phyloP scores from a whole-genome alignment of 2,329 filamentous ascomycete genomes.

The Tolypocladium ophioglossoides region DNA sequence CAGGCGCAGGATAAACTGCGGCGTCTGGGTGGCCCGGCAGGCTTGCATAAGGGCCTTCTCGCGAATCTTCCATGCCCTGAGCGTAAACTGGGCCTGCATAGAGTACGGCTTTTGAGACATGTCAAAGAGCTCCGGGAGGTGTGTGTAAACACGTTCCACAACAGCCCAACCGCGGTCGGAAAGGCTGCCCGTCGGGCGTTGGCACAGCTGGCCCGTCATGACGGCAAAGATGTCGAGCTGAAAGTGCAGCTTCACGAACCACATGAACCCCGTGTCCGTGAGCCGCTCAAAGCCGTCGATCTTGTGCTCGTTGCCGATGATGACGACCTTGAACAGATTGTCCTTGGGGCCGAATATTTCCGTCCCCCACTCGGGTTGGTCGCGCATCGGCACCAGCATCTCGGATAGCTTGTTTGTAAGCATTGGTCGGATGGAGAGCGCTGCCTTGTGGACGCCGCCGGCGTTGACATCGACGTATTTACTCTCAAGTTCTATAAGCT shows the following conservation, averaged over 20 bases:
- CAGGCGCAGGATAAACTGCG: slow-evolving; percentile 35
- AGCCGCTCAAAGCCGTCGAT: slow-evolving; percentile 31
- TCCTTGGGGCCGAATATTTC: slow-evolving; percentile 40
- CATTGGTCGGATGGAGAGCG: slow-evolving; percentile 34
- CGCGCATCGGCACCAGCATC: slow-evolving; percentile 34
- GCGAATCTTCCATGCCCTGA: slow-evolving; percentile 43
- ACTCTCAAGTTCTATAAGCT: slow-evolving; percentile 33
- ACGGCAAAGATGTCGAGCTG: slow-evolving; percentile 46
- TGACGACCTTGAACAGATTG: slow-evolving; percentile 43
- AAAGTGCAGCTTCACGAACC: slow-evolving; percentile 45
- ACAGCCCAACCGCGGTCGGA: slow-evolving; percentile 43
- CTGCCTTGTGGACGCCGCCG: slow-evolving; percentile 41
- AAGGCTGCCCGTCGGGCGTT: slow-evolving; percentile 35
- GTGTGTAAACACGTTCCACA: slow-evolving; percentile 34
- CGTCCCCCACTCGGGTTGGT: slow-evolving; percentile 36
- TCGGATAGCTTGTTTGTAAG: slow-evolving; percentile 38
- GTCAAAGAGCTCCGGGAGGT: slow-evolving; percentile 41
- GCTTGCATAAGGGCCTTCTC: slow-evolving; percentile 28
- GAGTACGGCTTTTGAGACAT: slow-evolving; percentile 32
- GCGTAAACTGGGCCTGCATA: slow-evolving; percentile 33
- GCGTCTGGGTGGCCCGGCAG: slow-evolving; percentile 28
- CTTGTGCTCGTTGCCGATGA: slow-evolving; percentile 38
- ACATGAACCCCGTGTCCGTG: slow-evolving; percentile 37
- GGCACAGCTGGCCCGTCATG: slow-evolving; percentile 41
- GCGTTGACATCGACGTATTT: slow-evolving; percentile 40